Base-by-base conservation (phyloP, 768 basidiomycete species). In the Lactarius tabidus region DNA sequence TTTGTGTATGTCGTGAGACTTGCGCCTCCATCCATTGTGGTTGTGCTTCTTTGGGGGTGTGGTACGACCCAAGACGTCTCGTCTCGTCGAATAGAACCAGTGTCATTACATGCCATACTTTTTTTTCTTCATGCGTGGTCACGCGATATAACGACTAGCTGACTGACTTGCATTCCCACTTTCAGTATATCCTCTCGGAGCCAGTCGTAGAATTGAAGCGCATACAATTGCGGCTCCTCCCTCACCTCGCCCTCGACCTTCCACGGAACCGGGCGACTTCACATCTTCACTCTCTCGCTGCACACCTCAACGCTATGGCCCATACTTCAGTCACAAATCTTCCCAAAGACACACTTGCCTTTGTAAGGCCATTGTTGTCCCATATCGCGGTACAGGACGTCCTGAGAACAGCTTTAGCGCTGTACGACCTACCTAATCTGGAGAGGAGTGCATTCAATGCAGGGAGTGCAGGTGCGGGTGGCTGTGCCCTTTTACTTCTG, bases 401-500 rank as follows among this genome's bases (percentile, higher is more conserved):
- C 63, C 67, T 78, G 72, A 65, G 76, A 69, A 81, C 84, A 51
- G 80, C 84, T 61, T 72, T 75, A 64, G 73, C 78, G 71, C 76
- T 88, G 65, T 77, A 80, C 64, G 72, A 77, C 66, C 72, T 82
- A 67, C 72, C 84, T 43, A 36, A 39, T 36, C 39, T 45, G 54
- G 43, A 60, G 31, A 38, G 57, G 6, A 8, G 70, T 77, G 43
- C 75, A 79, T 65, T 71, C 79, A 70, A 31, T 28, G 29, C 55
- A 29, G 17, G n/a, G 12, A 38, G 57, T 35, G 36, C 59, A 20
- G 38, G 52, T 8, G 52, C 66, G 57, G 59, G 38, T 3, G 89
- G 90, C 6, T 87, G 87, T 71, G 91, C 88, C 17, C 71, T 90
- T 9, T 77, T 90, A 63, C 79, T 93, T 29, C 80, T 91, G 59